Conservation (phyloP, 1,284 basidiomycete species). For the Ustilago vetiveriae region DNA sequence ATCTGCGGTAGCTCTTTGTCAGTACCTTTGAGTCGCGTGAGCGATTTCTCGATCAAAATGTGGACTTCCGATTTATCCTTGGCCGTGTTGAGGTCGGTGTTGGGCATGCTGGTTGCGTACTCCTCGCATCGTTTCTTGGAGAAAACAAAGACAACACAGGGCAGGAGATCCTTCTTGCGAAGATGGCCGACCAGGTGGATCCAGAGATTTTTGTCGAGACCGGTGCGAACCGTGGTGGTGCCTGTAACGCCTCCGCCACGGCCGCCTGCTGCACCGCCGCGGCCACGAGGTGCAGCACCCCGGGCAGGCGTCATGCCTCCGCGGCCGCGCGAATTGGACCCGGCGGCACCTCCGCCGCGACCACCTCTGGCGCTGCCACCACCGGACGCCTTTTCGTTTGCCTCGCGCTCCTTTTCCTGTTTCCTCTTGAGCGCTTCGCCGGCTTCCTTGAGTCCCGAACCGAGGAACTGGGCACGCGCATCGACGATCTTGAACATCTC, state of each 20-base stretch:
- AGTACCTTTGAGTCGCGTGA: slow-evolving; percentile 84
- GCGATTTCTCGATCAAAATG: slow-evolving; percentile 88
- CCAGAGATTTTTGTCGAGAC: slow-evolving; percentile 88
- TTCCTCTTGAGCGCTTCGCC: slow-evolving; percentile 87
- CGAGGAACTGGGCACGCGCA: slow-evolving; percentile 77
- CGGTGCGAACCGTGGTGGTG: slow-evolving; percentile 57
- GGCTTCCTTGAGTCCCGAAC: slow-evolving; percentile 75
- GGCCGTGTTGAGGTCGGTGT: slow-evolving; percentile 83
- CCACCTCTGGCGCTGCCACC: slow-evolving; percentile 72
- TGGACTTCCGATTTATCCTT: slow-evolving; percentile 97
- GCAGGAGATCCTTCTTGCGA: slow-evolving; percentile 84
- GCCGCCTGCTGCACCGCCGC: slow-evolving; percentile 70
- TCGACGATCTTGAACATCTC: slow-evolving; percentile 94
- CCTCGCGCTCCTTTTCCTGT: slow-evolving; percentile 97
- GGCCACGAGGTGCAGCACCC: slow-evolving; percentile 67
- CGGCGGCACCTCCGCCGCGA: slow-evolving; percentile 55
- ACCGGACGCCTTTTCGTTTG: slow-evolving; percentile 75
- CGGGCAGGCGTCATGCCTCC: slow-evolving; percentile 56
- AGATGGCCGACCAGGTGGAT: slow-evolving; percentile 89
- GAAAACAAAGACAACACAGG: slow-evolving; percentile 96
- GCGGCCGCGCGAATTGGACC: slow-evolving; percentile 45
- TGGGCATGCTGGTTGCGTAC: slow-evolving; percentile 87
- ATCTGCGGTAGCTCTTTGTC: slow-evolving; percentile 97
- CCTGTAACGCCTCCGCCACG: slow-evolving; percentile 68
- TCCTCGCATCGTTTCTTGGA: slow-evolving; percentile 98